Conservation (phyloP, 139 green algal genomes). For the Asterochloris erici region DNA sequence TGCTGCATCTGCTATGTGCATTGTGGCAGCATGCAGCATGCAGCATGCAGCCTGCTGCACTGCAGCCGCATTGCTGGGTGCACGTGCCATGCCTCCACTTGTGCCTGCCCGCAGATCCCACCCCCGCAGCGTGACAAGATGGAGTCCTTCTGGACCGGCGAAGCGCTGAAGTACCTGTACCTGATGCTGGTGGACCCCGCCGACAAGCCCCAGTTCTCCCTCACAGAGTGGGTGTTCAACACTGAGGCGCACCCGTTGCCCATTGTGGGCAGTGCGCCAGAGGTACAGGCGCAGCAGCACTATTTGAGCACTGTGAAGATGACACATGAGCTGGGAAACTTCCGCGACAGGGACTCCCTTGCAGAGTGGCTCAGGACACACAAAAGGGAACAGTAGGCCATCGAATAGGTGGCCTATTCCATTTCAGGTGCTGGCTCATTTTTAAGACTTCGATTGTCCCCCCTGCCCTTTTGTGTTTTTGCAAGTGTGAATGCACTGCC, state of each 20-base stretch:
- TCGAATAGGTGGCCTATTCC: too few species aligned
- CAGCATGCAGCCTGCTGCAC: too few species aligned
- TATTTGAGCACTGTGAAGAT: slow-evolving; percentile 13
- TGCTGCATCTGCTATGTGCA: too few species aligned
- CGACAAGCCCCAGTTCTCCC: slow-evolving; percentile 28
- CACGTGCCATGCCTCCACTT: too few species aligned
- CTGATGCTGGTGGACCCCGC: slow-evolving; percentile 56
- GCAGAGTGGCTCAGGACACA: slow-evolving; percentile 3
- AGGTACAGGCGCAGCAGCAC: not conserved
- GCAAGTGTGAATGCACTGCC: too few species aligned
- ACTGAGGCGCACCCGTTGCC: slow-evolving; percentile 78
- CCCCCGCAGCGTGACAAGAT: slow-evolving; percentile 60
- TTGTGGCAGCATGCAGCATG: too few species aligned
- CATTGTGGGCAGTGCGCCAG: not conserved
- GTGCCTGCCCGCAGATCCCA: not conserved
- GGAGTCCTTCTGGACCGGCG: slow-evolving; percentile 75
- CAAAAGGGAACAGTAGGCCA: too few species aligned
- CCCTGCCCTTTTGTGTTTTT: too few species aligned
- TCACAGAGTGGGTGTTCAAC: slow-evolving; percentile 82
- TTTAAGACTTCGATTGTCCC: too few species aligned
- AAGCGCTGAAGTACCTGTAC: slow-evolving; percentile 85
- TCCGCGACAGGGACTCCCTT: slow-evolving; percentile 4
- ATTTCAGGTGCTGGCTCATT: too few species aligned
- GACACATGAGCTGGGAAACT: slow-evolving; percentile 7
- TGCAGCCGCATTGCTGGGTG: too few species aligned